Base-by-base conservation (phyloP, 2,329 filamentous ascomycete genomes). In the Botrytis cinerea region DNA sequence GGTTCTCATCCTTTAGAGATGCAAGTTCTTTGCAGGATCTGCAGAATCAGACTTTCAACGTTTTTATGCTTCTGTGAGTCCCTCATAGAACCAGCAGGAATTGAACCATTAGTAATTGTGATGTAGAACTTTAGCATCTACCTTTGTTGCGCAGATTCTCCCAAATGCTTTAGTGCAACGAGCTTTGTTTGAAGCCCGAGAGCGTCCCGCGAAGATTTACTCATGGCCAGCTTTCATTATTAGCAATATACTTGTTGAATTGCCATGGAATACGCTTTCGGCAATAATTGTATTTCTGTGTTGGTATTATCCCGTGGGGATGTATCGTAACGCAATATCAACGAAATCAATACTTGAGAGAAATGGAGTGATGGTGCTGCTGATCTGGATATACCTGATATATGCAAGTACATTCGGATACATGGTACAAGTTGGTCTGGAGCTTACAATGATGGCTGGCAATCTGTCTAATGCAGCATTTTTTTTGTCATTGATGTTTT, bases 281-380 rank as follows among this genome's bases (percentile, higher is more conserved):
- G 88, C 90, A 5, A 86, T 91, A n/a, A 83, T 97, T 76, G 91
- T 95, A 84, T 97, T 86, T 85, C 86, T 93, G 79, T 90, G 87
- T 81, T 95, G 92, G 89, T 97, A 97, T 85, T 97, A 95, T 81
- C 93, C 94, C 1, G 88, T 97, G 72, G 93, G 93, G 2, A 87
- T 96, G 16, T 90, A 93, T 81, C 83, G 84, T 74, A 95, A 95
- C 79, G 92, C 92, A 2, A 83, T 85, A 25, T 85, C 85, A 1
- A 89, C 89, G 6, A 87, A 87, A 74, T 84, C 89, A 75, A 87
- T 91, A 1, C 80, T 87, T 8, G 89, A 93, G 78, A 92, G 93
- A 45, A 92, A 93, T 16, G 91, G 85, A 0, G 87, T 96, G 35
- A 92, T 95, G 88, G 94, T 95, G 85, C 85, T 97, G 40, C 89